phyloP scores from a whole-genome alignment of 805 yeast genomes.

The Candida boleticola region DNA sequence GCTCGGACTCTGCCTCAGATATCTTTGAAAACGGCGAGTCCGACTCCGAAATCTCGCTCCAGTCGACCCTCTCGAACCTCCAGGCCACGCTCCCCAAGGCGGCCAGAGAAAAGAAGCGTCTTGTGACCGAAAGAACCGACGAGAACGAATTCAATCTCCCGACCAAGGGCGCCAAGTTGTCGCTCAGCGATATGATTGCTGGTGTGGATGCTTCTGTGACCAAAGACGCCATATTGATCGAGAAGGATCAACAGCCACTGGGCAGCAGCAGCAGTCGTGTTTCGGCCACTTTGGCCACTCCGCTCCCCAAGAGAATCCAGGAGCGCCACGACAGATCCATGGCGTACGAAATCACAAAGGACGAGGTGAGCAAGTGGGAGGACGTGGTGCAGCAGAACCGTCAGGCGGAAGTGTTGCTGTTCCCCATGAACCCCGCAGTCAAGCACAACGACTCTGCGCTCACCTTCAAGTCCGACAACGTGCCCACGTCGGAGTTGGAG shows the following conservation, averaged over 20 bases:
- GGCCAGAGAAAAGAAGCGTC: conserved; percentile 39
- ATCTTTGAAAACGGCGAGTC: conserved; percentile 35
- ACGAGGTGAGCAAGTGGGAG: conserved; percentile 85
- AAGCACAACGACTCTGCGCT: conserved; percentile 47
- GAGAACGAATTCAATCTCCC: conserved; percentile 76
- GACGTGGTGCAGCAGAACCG: conserved; percentile 78
- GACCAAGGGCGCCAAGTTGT: conserved; percentile 53
- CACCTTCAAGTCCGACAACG: conserved; percentile 46
- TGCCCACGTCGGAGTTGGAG: conserved; percentile 63
- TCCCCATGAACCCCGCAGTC: conserved; percentile 60
- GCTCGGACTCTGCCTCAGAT: conserved; percentile 27
- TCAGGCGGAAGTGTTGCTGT: conserved; percentile 78
- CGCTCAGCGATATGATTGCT: conserved; percentile 73
- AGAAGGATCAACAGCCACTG: conserved; percentile 19
- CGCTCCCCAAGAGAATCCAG: conserved; percentile 83
- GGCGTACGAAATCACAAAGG: conserved; percentile 85
- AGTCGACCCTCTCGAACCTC: conserved; percentile 43
- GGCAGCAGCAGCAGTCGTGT: conserved; percentile 29
- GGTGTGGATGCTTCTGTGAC: conserved; percentile 53
- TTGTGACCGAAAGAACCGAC: conserved; percentile 52
- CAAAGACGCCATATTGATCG: conserved; percentile 48
- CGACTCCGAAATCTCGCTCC: conserved; percentile 53
- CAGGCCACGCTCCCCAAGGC: conserved; percentile 34
- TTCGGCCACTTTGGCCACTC: conserved; percentile 62
- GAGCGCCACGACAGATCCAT: conserved; percentile 82